These are phyloP conservation scores for Phytophthora palmivora DNA, from an alignment of 352 stramenopile species.

Conservation along the genomic window DNA sequence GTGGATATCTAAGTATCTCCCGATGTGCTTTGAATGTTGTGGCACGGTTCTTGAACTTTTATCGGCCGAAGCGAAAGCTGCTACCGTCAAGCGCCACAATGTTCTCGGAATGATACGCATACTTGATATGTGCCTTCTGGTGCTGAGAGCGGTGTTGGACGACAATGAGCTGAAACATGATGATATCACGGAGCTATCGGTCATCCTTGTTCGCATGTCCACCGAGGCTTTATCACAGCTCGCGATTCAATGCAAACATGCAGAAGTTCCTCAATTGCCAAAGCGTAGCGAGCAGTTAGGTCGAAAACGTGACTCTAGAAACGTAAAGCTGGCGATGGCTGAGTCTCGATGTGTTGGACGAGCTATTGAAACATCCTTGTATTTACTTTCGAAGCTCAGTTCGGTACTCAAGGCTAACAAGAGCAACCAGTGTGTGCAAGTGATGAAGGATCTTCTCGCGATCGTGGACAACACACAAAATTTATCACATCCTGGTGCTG, in stretches of 20 bases:
- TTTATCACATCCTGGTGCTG: slow-evolving; percentile 7
- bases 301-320: slow-evolving; percentile 12
- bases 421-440: slow-evolving; percentile 63
- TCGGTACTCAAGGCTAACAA: slow-evolving; percentile 56
- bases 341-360: slow-evolving; percentile 22
- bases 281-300: neutral
- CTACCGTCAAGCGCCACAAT: slow-evolving; percentile 17
- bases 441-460: slow-evolving; percentile 53
- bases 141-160: slow-evolving; percentile 64
- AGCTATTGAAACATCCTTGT: slow-evolving; percentile 39
- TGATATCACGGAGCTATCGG: slow-evolving; percentile 40
- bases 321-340: slow-evolving; percentile 21
- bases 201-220: slow-evolving; percentile 64
- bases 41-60: slow-evolving; percentile 69
- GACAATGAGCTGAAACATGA: slow-evolving; percentile 47
- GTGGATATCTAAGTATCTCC: slow-evolving; percentile 68
- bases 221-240: slow-evolving; percentile 63
- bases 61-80: slow-evolving; percentile 16
- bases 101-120: slow-evolving; percentile 57
- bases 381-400: slow-evolving; percentile 50
- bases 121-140: slow-evolving; percentile 63
- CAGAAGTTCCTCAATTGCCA: neutral
- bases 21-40: slow-evolving; percentile 73
- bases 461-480: slow-evolving; percentile 28
- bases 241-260: slow-evolving; percentile 21